Percentiles rank a stretch among this genome's conserved stretches.
Evolutionary conservation across 345 rosid species (phyloP).

Genomic region (Excoecaria agallocha): DNA sequence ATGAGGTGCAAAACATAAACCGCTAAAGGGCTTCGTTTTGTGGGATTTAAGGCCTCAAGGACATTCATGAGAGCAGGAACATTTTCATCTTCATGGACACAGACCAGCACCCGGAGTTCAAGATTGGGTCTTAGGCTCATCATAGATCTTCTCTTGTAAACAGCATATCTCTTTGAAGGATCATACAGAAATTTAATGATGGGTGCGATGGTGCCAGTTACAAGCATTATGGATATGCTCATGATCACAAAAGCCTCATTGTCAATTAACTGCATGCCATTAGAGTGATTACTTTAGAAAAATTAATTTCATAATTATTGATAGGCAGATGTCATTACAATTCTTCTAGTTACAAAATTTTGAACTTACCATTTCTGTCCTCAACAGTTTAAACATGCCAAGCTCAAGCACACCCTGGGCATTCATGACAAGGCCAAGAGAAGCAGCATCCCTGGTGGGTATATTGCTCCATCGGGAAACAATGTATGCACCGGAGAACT

Average conservation of each 20-base stretch:
- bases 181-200: constrained; percentile 17
- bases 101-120: constrained; percentile 19
- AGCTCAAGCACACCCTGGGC: constrained; percentile 19
- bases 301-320: background rate
- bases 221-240: constrained; percentile 18
- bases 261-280: background rate
- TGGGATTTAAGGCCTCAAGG: constrained; percentile 23
- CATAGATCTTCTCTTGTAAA: constrained; percentile 9
- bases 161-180: constrained; percentile 22
- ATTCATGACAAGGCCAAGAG: constrained; percentile 20
- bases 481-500: constrained; percentile 11
- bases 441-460: constrained; percentile 7
- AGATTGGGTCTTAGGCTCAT: constrained; percentile 9
- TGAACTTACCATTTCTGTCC: constrained; percentile 1
- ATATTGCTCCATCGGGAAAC: constrained; percentile 1
- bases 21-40: constrained; percentile 8
- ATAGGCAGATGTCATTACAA: background rate
- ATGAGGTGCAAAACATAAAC: constrained; percentile 20
- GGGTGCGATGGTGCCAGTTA: constrained; percentile 4
- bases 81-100: constrained; percentile 15
- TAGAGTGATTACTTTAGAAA: background rate
- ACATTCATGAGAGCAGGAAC: background rate
- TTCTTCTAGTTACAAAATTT: background rate
- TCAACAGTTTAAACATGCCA: constrained; percentile 21
- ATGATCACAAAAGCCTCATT: background rate